Evolutionary conservation across 2,329 filamentous ascomycete species (phyloP).

Genomic region (Aspergillus pseudoterreus): DNA sequence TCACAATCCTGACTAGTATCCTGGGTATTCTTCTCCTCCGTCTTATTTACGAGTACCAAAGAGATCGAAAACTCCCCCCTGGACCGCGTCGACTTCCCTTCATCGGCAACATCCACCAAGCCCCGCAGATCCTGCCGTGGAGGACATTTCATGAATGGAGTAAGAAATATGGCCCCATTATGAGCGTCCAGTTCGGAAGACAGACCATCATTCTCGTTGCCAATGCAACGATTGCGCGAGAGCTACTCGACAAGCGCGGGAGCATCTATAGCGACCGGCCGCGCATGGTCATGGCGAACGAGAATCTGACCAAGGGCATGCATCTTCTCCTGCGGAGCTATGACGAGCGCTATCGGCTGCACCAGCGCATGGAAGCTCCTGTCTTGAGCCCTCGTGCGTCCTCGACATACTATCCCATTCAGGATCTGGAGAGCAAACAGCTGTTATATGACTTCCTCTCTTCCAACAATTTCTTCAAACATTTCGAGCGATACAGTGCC

Average conservation of each 20-base stretch:
- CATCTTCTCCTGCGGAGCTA: constrained; percentile 44
- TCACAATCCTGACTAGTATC: not conserved
- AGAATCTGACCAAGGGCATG: constrained; percentile 41
- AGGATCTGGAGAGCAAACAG: constrained; percentile 47
- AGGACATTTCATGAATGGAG: constrained; percentile 29
- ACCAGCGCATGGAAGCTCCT: constrained; percentile 39
- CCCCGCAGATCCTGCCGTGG: constrained; percentile 20
- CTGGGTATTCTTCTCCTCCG: constrained; percentile 5
- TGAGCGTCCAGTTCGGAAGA: constrained; percentile 29
- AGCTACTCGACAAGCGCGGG: constrained; percentile 54
- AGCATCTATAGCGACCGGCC: constrained; percentile 52
- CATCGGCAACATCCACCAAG: constrained; percentile 33
- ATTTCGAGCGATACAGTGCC: constrained; percentile 47
- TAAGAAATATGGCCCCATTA: constrained; percentile 31
- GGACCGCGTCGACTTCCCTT: constrained; percentile 27
- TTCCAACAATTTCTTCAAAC: constrained; percentile 40
- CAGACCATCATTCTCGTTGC: constrained; percentile 40
- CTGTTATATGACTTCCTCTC: constrained; percentile 42
- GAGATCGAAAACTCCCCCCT: constrained; percentile 20
- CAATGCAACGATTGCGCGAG: constrained; percentile 49
- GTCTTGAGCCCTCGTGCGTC: constrained; percentile 27
- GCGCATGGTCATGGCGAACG: constrained; percentile 48
- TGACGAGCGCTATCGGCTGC: constrained; percentile 35
- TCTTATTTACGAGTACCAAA: constrained; percentile 12
- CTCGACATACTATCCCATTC: constrained; percentile 38